Base-by-base conservation (phyloP, 2,329 filamentous ascomycete species). In the Fusarium tanahbumbuense region DNA sequence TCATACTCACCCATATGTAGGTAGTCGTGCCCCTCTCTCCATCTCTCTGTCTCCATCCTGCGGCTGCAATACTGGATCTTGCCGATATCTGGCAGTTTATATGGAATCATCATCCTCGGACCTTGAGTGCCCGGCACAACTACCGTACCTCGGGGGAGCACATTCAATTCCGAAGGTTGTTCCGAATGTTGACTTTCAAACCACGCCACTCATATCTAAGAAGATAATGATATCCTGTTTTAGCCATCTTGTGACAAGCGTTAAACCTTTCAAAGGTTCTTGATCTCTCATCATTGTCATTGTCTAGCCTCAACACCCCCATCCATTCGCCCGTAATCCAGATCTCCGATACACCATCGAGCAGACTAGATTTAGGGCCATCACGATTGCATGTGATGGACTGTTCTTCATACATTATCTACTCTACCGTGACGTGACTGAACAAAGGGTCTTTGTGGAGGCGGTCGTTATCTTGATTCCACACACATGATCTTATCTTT, bases 61-160 rank as follows among this genome's bases (percentile, higher is more conserved):
- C 27, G 41, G 56, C 40, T 27, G 18, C 32, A 23, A 16, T n/a
- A 18, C 15, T 32, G 34, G 22, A 44, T 32, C 34, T 27, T 56
- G 30, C 42, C 48, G 42, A 30, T 30, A 44, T 44, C 44, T 45
- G 6, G 30, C 27, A 28, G 16, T 37, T 58, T 30, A 44, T 27
- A 18, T 27, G 30, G 23, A 45, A 25, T 58, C 25, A 18, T 37
- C 28, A n/a, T 52, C 32, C 27, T 46, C n/a, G 60, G 52, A 23
- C 30, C 44, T 40, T 22, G 37, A 50, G 23, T 59, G 52, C 27
- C 40, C 46, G 32, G 23, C n/a, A 59, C 30, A 65, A 52, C 32
- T 65, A 42, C 60, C 53, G 46, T 41, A 22, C 60, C 53, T 50
- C 53, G 45, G 62, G 49, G n/a, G n/a, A 25, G 18, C 20, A 18